Percentiles rank a stretch among this genome's conserved stretches.
Conservation (phyloP, 306 rosid species). For the Dalbergia cultrata region DNA sequence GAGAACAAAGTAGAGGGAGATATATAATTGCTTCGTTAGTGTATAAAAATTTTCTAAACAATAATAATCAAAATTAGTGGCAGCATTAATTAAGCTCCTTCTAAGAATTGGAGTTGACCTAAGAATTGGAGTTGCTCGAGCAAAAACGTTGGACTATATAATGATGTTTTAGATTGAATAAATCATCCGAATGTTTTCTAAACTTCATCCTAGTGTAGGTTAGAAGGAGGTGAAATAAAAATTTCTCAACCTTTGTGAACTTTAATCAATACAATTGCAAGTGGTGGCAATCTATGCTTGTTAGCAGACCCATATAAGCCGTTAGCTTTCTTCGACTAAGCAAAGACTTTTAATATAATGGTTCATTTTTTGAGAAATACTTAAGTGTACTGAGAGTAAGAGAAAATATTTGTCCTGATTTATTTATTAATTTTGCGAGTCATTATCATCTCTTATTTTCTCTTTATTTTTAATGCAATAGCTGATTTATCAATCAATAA, state of each 20-base stretch:
- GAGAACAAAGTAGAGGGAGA: constrained; percentile 1
- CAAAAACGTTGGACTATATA: not conserved
- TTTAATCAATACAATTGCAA: not conserved
- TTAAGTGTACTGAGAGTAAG: no score
- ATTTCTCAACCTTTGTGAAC: not conserved
- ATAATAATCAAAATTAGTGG: not conserved
- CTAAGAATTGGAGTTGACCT: not conserved
- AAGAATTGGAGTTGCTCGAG: not conserved
- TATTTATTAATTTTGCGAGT: no score
- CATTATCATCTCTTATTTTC: no score
- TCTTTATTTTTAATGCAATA: no score
- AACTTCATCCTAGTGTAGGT: not conserved
- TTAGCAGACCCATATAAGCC: not conserved
- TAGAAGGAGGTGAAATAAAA: not conserved
- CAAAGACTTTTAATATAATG: not conserved
- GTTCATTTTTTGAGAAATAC: no score
- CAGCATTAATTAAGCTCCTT: not conserved
- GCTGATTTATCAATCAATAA: no score
- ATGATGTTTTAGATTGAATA: not conserved
- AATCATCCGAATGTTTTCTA: not conserved
- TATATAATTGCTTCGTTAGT: not conserved
- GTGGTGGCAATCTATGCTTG: constrained; percentile 1
- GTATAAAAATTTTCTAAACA: not conserved
- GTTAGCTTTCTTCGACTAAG: not conserved
- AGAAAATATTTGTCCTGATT: no score